These are phyloP conservation scores for Beauveria sp. DNA, from an alignment of 2,329 filamentous ascomycete species.

Conservation along the genomic window DNA sequence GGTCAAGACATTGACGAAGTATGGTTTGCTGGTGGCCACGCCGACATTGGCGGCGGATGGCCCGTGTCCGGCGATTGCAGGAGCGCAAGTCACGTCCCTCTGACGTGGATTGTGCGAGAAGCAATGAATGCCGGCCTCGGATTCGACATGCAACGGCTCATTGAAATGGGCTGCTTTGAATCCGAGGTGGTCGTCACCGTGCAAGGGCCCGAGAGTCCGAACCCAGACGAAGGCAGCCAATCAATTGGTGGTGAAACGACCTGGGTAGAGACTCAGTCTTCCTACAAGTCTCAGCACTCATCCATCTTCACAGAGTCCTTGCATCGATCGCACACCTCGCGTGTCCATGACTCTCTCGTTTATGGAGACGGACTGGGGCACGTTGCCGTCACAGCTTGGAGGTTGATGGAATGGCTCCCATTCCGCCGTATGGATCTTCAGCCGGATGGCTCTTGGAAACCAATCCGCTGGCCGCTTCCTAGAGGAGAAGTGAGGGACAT, in stretches of 20 bases:
- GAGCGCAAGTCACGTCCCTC: constrained; percentile 58
- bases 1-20: constrained; percentile 72
- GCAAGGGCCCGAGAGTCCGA: background rate
- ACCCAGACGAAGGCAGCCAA: background rate
- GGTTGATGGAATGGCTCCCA: constrained; percentile 73
- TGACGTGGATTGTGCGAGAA: constrained; percentile 62
- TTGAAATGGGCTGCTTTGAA: constrained; percentile 55
- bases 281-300: constrained; percentile 33
- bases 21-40: constrained; percentile 74
- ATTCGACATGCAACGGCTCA: constrained; percentile 63
- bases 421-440: constrained; percentile 75
- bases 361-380: constrained; percentile 52
- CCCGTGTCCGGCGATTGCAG: constrained; percentile 47
- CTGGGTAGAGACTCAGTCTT: background rate
- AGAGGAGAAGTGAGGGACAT: constrained; percentile 73
- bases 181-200: background rate
- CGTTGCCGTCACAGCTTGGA: constrained; percentile 59
- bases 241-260: background rate
- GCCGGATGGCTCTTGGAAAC: constrained; percentile 65
- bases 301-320: constrained; percentile 22
- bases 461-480: constrained; percentile 73
- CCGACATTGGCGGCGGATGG: constrained; percentile 74
- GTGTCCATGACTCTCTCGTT: constrained; percentile 63
- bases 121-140: constrained; percentile 56
- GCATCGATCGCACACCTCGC: constrained; percentile 41